Evolutionary conservation across 164 flowering plant species (phyloP).

Genomic region (Taxillus chinensis): DNA sequence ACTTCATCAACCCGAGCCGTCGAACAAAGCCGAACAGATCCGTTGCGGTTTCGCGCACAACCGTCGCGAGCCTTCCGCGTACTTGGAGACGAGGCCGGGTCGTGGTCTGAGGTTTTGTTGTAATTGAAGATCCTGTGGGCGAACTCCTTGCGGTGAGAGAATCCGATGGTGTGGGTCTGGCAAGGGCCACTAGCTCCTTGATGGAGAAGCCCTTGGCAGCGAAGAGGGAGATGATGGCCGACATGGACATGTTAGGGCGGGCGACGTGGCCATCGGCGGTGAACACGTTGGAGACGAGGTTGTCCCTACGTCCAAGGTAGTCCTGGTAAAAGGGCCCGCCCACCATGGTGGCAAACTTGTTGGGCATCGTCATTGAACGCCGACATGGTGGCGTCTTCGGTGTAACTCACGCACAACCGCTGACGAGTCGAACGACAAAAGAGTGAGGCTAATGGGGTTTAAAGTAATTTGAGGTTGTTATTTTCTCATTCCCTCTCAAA

Average conservation of each 20-base stretch:
- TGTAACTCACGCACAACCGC: no score
- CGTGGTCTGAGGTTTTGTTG: conserved; percentile 17
- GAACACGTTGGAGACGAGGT: conserved; percentile 28
- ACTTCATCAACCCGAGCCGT: no score
- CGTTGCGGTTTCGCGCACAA: conserved; percentile 44
- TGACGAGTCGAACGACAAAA: no score
- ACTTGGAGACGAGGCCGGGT: conserved; percentile 38
- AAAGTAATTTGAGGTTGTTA: no score
- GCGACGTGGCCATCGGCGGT: conserved; percentile 29
- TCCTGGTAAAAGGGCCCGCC: conserved; percentile 60
- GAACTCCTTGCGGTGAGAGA: conserved; percentile 71
- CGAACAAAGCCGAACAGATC: no score
- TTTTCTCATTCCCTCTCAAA: no score
- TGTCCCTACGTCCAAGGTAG: conserved; percentile 51
- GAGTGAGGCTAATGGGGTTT: no score
- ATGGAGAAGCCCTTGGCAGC: conserved; percentile 32
- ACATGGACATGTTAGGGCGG: conserved; percentile 20
- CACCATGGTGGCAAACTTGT: conserved; percentile 49
- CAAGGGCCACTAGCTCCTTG: conserved; percentile 51
- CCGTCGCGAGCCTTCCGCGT: conserved; percentile 26
- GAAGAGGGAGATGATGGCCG: conserved; percentile 33
- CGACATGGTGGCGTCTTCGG: no score
- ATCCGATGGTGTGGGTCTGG: conserved; percentile 77
- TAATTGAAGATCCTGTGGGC: conserved; percentile 29
- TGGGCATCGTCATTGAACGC: no score